phyloP scores from a whole-genome alignment of 1,139 yeast species.

The Suhomyces atakaporum region DNA sequence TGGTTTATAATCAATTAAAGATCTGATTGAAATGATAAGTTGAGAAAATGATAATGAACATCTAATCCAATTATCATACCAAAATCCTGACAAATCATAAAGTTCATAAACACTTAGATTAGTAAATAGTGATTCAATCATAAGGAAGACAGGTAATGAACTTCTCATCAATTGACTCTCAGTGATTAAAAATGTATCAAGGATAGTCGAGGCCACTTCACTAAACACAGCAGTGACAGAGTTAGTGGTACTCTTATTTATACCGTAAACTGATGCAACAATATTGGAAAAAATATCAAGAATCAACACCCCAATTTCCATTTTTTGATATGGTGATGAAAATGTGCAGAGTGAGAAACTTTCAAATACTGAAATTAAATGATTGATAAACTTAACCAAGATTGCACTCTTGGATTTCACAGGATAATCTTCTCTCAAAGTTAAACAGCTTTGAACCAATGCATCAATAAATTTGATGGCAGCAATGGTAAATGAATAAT shows the following conservation, averaged over 20 bases:
- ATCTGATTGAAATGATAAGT: constrained; percentile 55
- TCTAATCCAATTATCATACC: constrained; percentile 47
- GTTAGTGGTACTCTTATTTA: constrained; percentile 24
- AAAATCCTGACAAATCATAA: constrained; percentile 43
- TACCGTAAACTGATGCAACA: constrained; percentile 56
- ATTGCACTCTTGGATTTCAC: constrained; percentile 54
- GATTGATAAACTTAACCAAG: constrained; percentile 55
- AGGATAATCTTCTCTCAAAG: constrained; percentile 38
- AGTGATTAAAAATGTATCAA: constrained; percentile 58
- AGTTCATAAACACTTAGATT: constrained; percentile 41
- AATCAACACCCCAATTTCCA: constrained; percentile 61
- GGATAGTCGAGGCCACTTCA: constrained; percentile 48
- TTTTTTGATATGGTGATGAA: constrained; percentile 54
- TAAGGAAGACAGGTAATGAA: constrained; percentile 54
- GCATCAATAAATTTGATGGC: constrained; percentile 56
- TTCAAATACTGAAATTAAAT: constrained; percentile 69
- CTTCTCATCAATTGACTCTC: constrained; percentile 55
- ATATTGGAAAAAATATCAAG: constrained; percentile 59
- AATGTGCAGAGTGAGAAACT: constrained; percentile 74
- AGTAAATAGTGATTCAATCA: constrained; percentile 50
- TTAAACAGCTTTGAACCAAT: constrained; percentile 56
- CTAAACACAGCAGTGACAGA: constrained; percentile 30
- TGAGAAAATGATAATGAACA: constrained; percentile 44
- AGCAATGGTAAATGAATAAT: constrained; percentile 62
- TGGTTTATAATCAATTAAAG: constrained; percentile 48